Percentiles rank a stretch among this genome's conserved stretches.
Conservation (phyloP, 164 flowering plant genomes). For the Vitis riparia region DNA sequence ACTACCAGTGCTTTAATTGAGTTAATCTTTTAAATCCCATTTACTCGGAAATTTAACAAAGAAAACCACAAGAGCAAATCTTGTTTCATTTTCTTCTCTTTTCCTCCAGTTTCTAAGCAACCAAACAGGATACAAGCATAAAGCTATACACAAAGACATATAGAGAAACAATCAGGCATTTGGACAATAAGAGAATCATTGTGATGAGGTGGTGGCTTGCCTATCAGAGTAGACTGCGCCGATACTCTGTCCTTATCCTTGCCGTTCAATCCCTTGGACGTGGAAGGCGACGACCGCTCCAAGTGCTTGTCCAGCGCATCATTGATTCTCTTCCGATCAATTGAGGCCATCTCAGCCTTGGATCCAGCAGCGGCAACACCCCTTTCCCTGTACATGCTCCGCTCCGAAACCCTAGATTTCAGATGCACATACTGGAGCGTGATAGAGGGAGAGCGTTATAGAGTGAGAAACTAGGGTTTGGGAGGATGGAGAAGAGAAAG, state of each 20-base stretch:
- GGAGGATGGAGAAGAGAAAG: background rate
- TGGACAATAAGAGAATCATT: conserved; percentile 40
- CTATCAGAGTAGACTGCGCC: conserved; percentile 30
- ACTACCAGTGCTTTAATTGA: no score
- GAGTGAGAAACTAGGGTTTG: background rate
- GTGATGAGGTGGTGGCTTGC: conserved; percentile 43
- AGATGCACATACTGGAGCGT: background rate
- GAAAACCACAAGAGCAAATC: no score
- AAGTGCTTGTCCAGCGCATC: conserved; percentile 72
- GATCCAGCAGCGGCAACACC: conserved; percentile 25
- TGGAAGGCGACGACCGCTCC: conserved; percentile 76
- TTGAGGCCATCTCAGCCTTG: conserved; percentile 42
- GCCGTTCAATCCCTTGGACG: conserved; percentile 42
- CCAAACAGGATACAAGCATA: background rate
- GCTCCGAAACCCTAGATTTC: conserved; percentile 7
- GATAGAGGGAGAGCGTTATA: no score
- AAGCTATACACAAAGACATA: background rate
- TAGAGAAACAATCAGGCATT: conserved; percentile 49
- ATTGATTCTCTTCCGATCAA: conserved; percentile 74
- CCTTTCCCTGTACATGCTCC: conserved; percentile 49
- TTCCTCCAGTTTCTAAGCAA: no score
- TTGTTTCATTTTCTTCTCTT: no score
- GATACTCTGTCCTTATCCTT: conserved; percentile 46
- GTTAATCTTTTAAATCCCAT: no score
- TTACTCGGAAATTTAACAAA: no score